Conservation (phyloP, 192 early-diverging fungal genomes). For the Backusella circina region DNA sequence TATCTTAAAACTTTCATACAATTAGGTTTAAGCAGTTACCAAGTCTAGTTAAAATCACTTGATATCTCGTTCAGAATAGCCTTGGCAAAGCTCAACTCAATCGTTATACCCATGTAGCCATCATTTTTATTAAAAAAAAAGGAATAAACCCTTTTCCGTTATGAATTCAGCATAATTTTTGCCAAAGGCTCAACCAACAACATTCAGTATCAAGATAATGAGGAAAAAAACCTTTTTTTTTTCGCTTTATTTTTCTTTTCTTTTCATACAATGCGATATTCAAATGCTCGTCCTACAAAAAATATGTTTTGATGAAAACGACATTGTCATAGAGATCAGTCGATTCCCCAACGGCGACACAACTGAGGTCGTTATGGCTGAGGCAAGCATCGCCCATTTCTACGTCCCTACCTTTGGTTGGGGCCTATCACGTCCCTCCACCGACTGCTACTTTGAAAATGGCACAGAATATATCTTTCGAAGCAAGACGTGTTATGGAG, state of each 20-base stretch:
- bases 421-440: neutral
- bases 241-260: neutral
- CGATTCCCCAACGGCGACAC: neutral
- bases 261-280: too few species aligned
- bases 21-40: neutral
- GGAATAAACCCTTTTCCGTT: neutral
- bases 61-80: neutral
- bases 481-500: neutral
- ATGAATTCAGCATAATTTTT: neutral
- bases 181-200: neutral
- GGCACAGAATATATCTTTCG: neutral
- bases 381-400: neutral
- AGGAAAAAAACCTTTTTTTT: neutral
- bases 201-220: neutral
- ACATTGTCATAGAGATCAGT: neutral
- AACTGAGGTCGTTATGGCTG: neutral
- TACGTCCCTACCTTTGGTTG: neutral
- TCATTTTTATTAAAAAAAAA: neutral
- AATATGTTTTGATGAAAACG: neutral
- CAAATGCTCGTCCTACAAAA: neutral
- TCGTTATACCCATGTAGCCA: too few species aligned
- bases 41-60: neutral
- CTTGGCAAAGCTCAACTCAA: too few species aligned
- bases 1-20: neutral
- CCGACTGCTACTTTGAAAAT: neutral